phyloP scores from a whole-genome alignment of 2,329 filamentous ascomycete genomes.

The Calonectria hawksworthii region DNA sequence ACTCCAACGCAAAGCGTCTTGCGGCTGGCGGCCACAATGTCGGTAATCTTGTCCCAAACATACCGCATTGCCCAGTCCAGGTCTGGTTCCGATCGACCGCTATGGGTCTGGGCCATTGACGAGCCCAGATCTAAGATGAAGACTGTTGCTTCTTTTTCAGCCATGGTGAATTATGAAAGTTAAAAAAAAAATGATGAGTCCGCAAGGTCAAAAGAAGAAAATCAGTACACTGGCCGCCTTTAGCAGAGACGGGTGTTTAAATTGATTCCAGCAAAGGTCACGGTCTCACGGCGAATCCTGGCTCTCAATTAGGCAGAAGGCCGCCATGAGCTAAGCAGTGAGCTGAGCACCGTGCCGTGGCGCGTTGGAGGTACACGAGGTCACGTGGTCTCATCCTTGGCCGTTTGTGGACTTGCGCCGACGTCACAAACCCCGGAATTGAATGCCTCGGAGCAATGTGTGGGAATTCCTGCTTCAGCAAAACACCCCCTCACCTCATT shows the following conservation, averaged over 20 bases:
- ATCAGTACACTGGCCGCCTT: neutral
- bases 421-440: slow-evolving; percentile 17
- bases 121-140: slow-evolving; percentile 91
- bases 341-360: slow-evolving; percentile 26
- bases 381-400: slow-evolving; percentile 48
- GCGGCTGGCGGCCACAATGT: slow-evolving; percentile 76
- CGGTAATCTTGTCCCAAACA: slow-evolving; percentile 90
- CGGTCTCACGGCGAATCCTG: slow-evolving; percentile 38
- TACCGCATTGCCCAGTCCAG: slow-evolving; percentile 93
- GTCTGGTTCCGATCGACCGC: slow-evolving; percentile 82
- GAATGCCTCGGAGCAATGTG: neutral
- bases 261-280: slow-evolving; percentile 25
- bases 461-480: neutral
- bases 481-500: neutral
- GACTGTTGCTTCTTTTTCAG: slow-evolving; percentile 91
- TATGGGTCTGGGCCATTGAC: slow-evolving; percentile 83
- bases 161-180: slow-evolving; percentile 72
- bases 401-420: neutral
- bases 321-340: slow-evolving; percentile 33
- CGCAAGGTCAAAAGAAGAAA: neutral
- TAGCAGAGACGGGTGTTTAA: slow-evolving; percentile 29
- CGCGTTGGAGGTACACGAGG: slow-evolving; percentile 44
- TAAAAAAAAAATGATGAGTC: neutral
- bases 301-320: slow-evolving; percentile 46
- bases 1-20: slow-evolving; percentile 82